Base-by-base conservation (phyloP, 306 rosid species). In the Abrus pulchellus region DNA sequence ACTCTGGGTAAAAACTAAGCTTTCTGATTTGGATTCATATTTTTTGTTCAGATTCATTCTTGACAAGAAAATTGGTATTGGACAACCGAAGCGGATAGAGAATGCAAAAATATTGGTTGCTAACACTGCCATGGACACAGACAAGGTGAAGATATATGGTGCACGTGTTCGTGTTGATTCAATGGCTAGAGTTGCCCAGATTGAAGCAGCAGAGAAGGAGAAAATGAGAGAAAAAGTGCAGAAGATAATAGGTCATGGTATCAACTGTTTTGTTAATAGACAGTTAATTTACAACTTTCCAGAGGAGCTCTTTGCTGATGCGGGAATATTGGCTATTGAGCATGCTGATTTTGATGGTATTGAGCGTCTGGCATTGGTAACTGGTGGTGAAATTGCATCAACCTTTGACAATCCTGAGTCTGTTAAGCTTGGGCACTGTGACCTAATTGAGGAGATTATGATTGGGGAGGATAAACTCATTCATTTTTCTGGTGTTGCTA, bases 301-400 rank as follows among this genome's bases (percentile, higher is more conserved):
- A 29, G 98, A 93, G 84, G 99, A 95, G 83, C 96, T 95, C 79
- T 93, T 95, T 87, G 98, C 99, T 32, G 99, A 93, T 89, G 94
- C 91, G 0, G 98, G 99, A 87, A 86, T 96, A 57, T 93, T 95
- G 57, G 97, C 99, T 4, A 96, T 96, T 88, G 97, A 96, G 90
- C 98, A 96, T 86, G 99, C 99, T 83, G 99, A 93, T 90, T 93
- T 96, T 83, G 99, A 92, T 86, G 99, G 97, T 77, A 90, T 93
- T 69, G 99, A 93, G 86, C 97, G 94, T 34, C 80, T 93, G 84
- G 98, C 92, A 34, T 80, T 96, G 66, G 99, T 96, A 52, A 92
- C 98, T 77, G 98, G 97, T 55, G 99, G 97, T 80, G 97, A 96
- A 63, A 96, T 96, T 87, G 98, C 97, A 9, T 93, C 98, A 63